A percentile compares a stretch with the other conserved stretches of the same genome.
phyloP scores from a whole-genome alignment of 305 asterid genomes.

The Fraxinus sp. region DNA sequence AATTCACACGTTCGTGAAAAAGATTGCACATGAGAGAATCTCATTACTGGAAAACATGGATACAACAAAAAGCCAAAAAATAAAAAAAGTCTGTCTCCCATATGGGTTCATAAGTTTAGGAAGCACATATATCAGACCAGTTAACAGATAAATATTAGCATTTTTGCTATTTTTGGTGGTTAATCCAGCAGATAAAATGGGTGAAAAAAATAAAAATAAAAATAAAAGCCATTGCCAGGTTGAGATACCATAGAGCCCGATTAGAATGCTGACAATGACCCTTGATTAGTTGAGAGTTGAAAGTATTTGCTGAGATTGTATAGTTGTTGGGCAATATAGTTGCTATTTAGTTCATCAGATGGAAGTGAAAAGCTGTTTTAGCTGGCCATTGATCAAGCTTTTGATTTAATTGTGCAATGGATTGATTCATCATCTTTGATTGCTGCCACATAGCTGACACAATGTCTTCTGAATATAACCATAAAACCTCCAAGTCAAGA shows the following conservation, averaged over 20 bases:
- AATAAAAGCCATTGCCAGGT: constrained; percentile 37
- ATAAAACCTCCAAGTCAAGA: constrained; percentile 87
- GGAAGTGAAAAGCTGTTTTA: constrained; percentile 89
- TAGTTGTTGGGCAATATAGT: constrained; percentile 83
- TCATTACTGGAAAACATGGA: background rate
- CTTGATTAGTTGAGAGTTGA: constrained; percentile 86
- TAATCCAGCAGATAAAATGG: constrained; percentile 27
- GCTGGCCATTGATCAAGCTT: constrained; percentile 43
- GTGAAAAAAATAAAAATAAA: background rate
- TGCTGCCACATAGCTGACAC: constrained; percentile 91
- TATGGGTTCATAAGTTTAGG: constrained; percentile 18
- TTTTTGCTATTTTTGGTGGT: constrained; percentile 15
- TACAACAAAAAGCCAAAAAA: background rate
- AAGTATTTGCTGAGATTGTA: constrained; percentile 85
- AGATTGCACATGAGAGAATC: background rate
- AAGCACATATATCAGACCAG: constrained; percentile 19
- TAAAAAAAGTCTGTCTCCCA: constrained; percentile 5
- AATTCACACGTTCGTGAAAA: background rate
- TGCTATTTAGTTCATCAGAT: constrained; percentile 91
- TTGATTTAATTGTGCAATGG: constrained; percentile 48
- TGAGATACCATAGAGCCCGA: constrained; percentile 85
- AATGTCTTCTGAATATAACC: constrained; percentile 92
- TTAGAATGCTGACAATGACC: constrained; percentile 85
- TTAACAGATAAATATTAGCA: constrained; percentile 18
- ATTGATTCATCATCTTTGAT: constrained; percentile 92